A percentile compares a stretch with the other conserved stretches of the same genome.
Evolutionary conservation across 2,329 filamentous ascomycete species (phyloP).

Genomic region (Aspergillus arachidicola): DNA sequence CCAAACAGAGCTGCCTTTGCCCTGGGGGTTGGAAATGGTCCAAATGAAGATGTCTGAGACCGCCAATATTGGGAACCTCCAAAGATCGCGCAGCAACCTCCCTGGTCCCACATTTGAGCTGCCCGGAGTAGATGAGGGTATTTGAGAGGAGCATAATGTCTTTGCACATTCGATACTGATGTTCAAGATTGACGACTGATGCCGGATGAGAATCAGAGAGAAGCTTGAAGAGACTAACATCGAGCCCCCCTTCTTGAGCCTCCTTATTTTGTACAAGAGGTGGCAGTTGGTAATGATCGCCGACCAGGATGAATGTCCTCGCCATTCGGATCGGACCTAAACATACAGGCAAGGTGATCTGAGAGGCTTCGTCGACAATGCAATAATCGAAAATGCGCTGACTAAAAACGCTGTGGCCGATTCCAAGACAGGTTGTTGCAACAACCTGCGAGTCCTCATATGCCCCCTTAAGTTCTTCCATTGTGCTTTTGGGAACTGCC

Average conservation of each 20-base stretch:
- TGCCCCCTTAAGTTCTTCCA: slow-evolving; percentile 79
- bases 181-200: slow-evolving; percentile 87
- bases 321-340: slow-evolving; percentile 93
- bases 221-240: slow-evolving; percentile 91
- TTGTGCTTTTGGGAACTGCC: slow-evolving; percentile 69
- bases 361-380: slow-evolving; percentile 96
- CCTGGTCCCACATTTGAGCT: slow-evolving; percentile 83
- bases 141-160: slow-evolving; percentile 96
- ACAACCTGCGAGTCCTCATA: slow-evolving; percentile 89
- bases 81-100: slow-evolving; percentile 72
- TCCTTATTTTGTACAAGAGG: slow-evolving; percentile 92
- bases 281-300: slow-evolving; percentile 94
- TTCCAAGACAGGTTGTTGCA: slow-evolving; percentile 90
- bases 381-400: slow-evolving; percentile 95
- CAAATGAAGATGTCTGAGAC: slow-evolving; percentile 61
- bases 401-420: slow-evolving; percentile 85
- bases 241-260: slow-evolving; percentile 80
- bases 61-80: slow-evolving; percentile 65
- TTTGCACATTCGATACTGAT: slow-evolving; percentile 98
- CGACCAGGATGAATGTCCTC: slow-evolving; percentile 88
- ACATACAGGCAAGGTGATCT: slow-evolving; percentile 94
- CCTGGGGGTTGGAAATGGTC: slow-evolving; percentile 23
- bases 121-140: slow-evolving; percentile 87
- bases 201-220: slow-evolving; percentile 85
- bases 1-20: slow-evolving; percentile 57